Base-by-base conservation (phyloP, 768 basidiomycete species). In the Termitomyces sp. region DNA sequence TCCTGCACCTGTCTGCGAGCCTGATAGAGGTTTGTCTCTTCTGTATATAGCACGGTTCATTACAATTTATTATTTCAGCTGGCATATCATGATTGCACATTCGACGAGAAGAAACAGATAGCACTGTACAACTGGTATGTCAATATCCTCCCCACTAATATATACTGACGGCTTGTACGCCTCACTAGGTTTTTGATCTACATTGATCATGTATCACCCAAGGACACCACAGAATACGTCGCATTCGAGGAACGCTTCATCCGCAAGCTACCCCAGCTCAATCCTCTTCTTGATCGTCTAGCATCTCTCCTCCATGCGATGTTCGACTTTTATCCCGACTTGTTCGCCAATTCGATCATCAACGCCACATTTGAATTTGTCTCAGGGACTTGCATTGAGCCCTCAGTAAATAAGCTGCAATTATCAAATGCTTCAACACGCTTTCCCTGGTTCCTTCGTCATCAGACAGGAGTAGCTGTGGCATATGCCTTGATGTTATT, bases 81-180 rank as follows among this genome's bases (percentile, higher is more conserved):
- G 24, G 22, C 22, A 1, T 70, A 66, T 54, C 51, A 56, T 13
- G 55, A 55, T 2, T 62, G 59, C 46, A 61, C 66, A 2, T 61
- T 70, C 11, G 61, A 55, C 18, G 63, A 63, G 35, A 68, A 68
- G 40, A 54, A 48, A 20, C 45, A 58, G 7, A 57, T 67, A 18
- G 66, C 62, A 3, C 35, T 68, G 2, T 66, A 63, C 57, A 65
- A 64, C 13, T 70, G 67, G 69, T 70, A 50, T 3, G 12, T 44
- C 0, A 7, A n/a, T 51, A 28, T 20, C 8, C 4, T 24, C 13
- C 16, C 2, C 2, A 12, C 7, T 5, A 28, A 28, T 28, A 28
- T 28, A 28, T 2, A 28, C 28, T 28, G 3, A 22, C 1, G 7
- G 40, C 18, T 7, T 18, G 7, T 42, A 5, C 16, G 16, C 28